Evolutionary conservation across 306 rosid genomes (phyloP), one percentile per base, ranked within the genome.

Genomic region (Morella rubra): DNA sequence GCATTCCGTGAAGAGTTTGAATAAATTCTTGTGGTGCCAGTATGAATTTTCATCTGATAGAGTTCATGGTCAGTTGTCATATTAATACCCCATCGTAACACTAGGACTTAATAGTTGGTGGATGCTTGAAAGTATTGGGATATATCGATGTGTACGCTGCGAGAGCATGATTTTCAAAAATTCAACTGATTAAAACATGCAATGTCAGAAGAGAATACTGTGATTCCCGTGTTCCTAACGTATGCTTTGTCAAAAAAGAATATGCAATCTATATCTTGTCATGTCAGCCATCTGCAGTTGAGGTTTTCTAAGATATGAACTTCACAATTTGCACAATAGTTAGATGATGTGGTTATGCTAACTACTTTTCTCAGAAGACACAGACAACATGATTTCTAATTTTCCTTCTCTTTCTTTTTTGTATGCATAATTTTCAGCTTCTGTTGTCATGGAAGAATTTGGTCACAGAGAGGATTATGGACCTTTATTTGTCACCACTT

Each of bases 391-490:
- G 44, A 10, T 7, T 70, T 14, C 77, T 79, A 65, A 76, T 58
- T 81, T 42, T 16, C 22, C 73, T 40, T 53, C 37, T 32, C 37
- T 69, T 37, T 37, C 19, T 69, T 78, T 69, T 58, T 27, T 50
- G 24, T 11, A 22, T 44, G 14, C 10, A 22, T 69, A 20, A 69
- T 77, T 81, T 88, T 81, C 96, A 93, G 98, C 98, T 82, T 86
- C 98, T 72, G 89, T 93, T 79, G 93, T 93, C 75, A 80, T 91
- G 80, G 96, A 91, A 88, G 98, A 93, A 85, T 93, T 87, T 85
- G 96, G 98, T 79, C 91, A 91, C 80, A 82, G 77, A 73, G 93
- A 90, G 79, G 93, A 90, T 75, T 93, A 82, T 42, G 98, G 98
- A 73, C 85, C 90, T 77, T 78, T 91, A 73, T 91, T 89, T 87